Conservation (phyloP, 169 alveolate genomes). For the Toxoplasma gondii region DNA sequence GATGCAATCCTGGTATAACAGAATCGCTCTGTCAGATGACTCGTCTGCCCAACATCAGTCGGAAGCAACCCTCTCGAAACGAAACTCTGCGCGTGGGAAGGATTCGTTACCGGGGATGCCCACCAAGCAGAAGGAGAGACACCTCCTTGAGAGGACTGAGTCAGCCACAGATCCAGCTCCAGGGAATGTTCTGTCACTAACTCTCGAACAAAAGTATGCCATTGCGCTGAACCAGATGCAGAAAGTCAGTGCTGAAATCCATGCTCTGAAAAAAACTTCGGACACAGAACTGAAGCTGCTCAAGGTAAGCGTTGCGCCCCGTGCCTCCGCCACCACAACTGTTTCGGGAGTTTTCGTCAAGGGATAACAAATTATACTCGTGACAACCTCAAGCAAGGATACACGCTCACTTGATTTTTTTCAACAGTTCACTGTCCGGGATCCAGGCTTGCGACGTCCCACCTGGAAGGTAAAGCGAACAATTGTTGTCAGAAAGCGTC, state of each 20-base stretch:
- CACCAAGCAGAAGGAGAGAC: background rate
- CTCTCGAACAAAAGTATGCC: conserved; percentile 39
- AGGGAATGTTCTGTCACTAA: background rate
- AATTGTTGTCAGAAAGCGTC: too few relatives aligned
- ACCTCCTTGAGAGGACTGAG: background rate
- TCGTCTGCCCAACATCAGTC: background rate
- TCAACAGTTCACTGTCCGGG: too few relatives aligned
- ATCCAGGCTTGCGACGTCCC: too few relatives aligned
- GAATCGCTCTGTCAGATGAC: background rate
- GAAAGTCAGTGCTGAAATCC: background rate
- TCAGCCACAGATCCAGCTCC: conserved; percentile 15
- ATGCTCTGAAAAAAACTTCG: background rate
- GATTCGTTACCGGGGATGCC: background rate
- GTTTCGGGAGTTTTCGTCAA: too few relatives aligned
- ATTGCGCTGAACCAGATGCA: background rate
- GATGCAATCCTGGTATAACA: background rate
- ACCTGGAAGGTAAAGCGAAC: too few relatives aligned
- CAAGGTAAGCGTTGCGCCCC: background rate
- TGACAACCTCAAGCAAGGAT: too few relatives aligned
- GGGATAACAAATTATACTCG: too few relatives aligned
- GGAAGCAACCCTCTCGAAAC: background rate
- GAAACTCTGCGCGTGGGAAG: background rate
- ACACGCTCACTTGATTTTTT: too few relatives aligned
- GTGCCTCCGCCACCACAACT: too few relatives aligned
- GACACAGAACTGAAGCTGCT: conserved; percentile 10